phyloP scores from a whole-genome alignment of 495 filamentous ascomycete species.

The Penicillium robsamsonii region DNA sequence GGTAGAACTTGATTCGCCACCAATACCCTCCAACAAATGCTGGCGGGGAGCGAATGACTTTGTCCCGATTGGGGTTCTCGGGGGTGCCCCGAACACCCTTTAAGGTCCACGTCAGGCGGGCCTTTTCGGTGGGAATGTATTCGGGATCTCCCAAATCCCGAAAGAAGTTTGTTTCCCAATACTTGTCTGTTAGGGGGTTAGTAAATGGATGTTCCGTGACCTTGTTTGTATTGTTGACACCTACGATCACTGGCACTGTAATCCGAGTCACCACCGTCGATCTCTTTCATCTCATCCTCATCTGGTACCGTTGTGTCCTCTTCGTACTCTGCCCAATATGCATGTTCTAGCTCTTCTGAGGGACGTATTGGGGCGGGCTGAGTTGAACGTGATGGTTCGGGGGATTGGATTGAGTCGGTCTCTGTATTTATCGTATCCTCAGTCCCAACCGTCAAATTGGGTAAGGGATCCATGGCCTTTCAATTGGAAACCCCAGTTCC shows the following conservation, averaged over 20 bases:
- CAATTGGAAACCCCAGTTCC: not conserved
- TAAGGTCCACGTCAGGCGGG: constrained; percentile 61
- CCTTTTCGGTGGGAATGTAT: constrained; percentile 48
- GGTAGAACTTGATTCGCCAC: constrained; percentile 71
- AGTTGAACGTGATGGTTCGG: constrained; percentile 11
- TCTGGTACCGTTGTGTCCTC: constrained; percentile 59
- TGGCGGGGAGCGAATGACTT: constrained; percentile 58
- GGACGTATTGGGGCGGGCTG: constrained; percentile 3
- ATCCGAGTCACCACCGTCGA: constrained; percentile 48
- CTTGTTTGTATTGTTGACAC: constrained; percentile 15
- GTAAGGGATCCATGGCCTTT: constrained; percentile 27
- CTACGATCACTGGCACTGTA: constrained; percentile 55
- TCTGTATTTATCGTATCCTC: constrained; percentile 6
- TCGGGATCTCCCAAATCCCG: constrained; percentile 59
- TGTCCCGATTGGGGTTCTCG: constrained; percentile 56
- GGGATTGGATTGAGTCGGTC: constrained; percentile 10
- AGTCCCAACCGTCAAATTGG: constrained; percentile 1
- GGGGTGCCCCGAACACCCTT: constrained; percentile 60
- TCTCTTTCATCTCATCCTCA: constrained; percentile 59
- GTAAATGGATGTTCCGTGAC: not conserved
- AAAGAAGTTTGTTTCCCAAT: constrained; percentile 61
- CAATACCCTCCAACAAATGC: constrained; percentile 61
- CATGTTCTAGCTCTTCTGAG: constrained; percentile 38
- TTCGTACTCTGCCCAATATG: constrained; percentile 48
- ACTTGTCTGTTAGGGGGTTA: constrained; percentile 40